Base-by-base conservation (phyloP, 306 rosid species). In the Pterocarpus macrocarpus region DNA sequence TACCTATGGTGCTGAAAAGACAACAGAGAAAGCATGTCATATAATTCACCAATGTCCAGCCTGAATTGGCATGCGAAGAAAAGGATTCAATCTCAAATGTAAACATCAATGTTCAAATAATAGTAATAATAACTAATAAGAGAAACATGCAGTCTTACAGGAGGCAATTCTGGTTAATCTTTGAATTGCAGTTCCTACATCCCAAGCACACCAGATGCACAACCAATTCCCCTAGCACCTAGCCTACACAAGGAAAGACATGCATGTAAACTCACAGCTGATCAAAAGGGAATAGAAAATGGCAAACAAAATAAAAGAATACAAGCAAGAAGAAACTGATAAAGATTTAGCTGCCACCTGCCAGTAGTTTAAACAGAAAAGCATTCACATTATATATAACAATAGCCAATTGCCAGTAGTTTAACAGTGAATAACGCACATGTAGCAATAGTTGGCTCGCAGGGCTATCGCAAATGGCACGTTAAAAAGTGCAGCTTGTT, bases 191-290 rank as follows among this genome's bases (percentile, higher is more conserved):
- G 65, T 71, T 81, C 75, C 81, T 53, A 85, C 78, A 81, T 85
- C 80, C 44, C 64, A 77, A 73, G 80, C 65, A 77, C 68, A 81
- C 71, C 86, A 56, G 83, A 77, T 57, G 86, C 80, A 65, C 49
- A 71, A 83, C 66, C 80, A 78, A 83, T 78, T 59, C 83, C 85
- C 77, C 78, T 59, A 73, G 83, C 68, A 79, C 85, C 88, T 71
- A 81, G 64, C 83, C 85, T 81, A 69, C 83, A 77, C 11, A 50
- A 64, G 44, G 52, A 57, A 73, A 85, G 76, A 59, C 15, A 67
- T 15, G 58, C 70, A 66, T 12, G 70, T 66, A 39, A 68, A 78
- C 33, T 52, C 36, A 28, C 13, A 47, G 30, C 43, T 3, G 35
- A 63, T 62, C 66, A 71, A 28, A 61, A 55, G 16, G 76, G 62